Conservation (phyloP, 768 basidiomycete genomes). For the Dioszegia aurantiaca region DNA sequence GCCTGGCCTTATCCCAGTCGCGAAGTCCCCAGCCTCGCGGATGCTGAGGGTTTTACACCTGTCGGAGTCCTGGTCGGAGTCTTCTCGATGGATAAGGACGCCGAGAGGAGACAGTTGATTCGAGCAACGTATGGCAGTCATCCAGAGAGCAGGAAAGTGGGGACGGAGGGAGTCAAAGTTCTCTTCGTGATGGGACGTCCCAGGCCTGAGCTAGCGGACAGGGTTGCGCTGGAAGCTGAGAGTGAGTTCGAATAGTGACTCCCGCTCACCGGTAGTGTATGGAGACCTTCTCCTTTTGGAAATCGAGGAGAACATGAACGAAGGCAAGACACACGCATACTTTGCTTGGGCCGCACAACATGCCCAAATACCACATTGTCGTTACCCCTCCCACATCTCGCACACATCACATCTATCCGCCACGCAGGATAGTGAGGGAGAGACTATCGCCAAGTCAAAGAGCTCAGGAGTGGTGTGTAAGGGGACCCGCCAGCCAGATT, state of each 20-base stretch:
- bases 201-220: slow-evolving; percentile 70
- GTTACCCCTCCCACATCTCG: slow-evolving; percentile 11
- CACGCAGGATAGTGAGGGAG: too few relatives aligned
- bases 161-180: slow-evolving; percentile 78
- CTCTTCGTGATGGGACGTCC: slow-evolving; percentile 88
- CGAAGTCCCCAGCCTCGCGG: not conserved
- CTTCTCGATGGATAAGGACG: slow-evolving; percentile 79
- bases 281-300: slow-evolving; percentile 62
- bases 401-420: too few relatives aligned
- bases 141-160: slow-evolving; percentile 64
- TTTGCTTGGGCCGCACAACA: slow-evolving; percentile 89
- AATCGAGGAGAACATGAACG: slow-evolving; percentile 90
- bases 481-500: slow-evolving; percentile 65
- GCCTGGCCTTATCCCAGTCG: slow-evolving; percentile 3
- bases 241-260: slow-evolving; percentile 57
- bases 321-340: slow-evolving; percentile 85
- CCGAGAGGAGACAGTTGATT: slow-evolving; percentile 81
- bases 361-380: slow-evolving; percentile 81
- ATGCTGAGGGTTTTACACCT: slow-evolving; percentile 59
- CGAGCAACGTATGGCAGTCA: slow-evolving; percentile 88
- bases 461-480: slow-evolving; percentile 27
- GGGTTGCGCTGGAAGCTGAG: slow-evolving; percentile 83
- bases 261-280: slow-evolving; percentile 39
- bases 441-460: not conserved
- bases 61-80: slow-evolving; percentile 85